phyloP scores from a whole-genome alignment of 1,284 basidiomycete species.

The Agroathelia rolfsii region DNA sequence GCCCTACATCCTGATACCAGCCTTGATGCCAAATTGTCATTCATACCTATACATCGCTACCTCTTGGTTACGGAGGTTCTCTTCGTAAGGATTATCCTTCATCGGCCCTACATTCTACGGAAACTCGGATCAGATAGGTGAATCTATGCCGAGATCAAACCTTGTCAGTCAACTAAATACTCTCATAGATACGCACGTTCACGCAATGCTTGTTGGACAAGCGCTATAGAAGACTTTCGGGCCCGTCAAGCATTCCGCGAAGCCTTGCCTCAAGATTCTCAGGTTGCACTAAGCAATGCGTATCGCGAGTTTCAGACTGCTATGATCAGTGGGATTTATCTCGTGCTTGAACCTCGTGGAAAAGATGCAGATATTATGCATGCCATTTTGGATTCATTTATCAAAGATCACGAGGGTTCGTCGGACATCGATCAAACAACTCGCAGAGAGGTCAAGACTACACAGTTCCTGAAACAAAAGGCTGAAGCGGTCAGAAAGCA shows the following conservation, averaged over 20 bases:
- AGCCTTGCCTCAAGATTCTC: slow-evolving; percentile 47
- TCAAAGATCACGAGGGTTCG: slow-evolving; percentile 59
- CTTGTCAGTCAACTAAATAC: too few species aligned
- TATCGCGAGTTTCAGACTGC: slow-evolving; percentile 80
- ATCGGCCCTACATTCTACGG: slow-evolving; percentile 71
- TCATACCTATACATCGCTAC: slow-evolving; percentile 67
- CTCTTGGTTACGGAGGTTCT: slow-evolving; percentile 73
- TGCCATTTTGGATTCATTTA: slow-evolving; percentile 66
- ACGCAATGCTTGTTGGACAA: slow-evolving; percentile 69
- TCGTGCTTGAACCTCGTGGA: slow-evolving; percentile 67
- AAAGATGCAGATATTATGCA: slow-evolving; percentile 62
- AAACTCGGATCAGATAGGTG: slow-evolving; percentile 60
- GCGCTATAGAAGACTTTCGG: slow-evolving; percentile 66
- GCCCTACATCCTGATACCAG: slow-evolving; percentile 70
- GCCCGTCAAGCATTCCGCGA: slow-evolving; percentile 60
- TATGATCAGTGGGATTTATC: slow-evolving; percentile 79
- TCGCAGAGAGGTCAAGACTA: slow-evolving; percentile 67
- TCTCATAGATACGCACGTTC: slow-evolving; percentile 72
- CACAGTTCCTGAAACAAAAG: slow-evolving; percentile 66
- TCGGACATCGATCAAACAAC: slow-evolving; percentile 74
- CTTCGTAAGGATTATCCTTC: slow-evolving; percentile 70
- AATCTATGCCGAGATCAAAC: too few species aligned
- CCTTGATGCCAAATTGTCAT: slow-evolving; percentile 56
- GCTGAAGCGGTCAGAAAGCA: slow-evolving; percentile 41
- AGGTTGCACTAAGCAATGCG: slow-evolving; percentile 63